Evolutionary conservation across 2,329 filamentous ascomycete genomes (phyloP).

Genomic region (Zymoseptoria passerinii): DNA sequence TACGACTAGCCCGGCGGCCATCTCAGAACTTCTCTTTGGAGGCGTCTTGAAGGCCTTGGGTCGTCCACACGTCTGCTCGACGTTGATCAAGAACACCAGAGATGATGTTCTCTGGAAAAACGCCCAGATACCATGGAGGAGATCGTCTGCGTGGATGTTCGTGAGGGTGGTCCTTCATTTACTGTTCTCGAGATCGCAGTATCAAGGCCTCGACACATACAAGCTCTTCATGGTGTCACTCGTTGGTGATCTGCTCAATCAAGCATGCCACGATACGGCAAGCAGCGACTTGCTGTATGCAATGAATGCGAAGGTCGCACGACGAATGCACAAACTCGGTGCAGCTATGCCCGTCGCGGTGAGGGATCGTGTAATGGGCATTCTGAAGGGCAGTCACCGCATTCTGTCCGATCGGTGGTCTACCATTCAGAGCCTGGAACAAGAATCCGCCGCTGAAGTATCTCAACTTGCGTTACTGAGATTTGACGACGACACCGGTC

Average conservation of each 20-base stretch:
- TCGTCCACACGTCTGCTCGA: background rate
- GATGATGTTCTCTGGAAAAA: slow-evolving; percentile 50
- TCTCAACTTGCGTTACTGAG: background rate
- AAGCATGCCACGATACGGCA: background rate
- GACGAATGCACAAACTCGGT: slow-evolving; percentile 5
- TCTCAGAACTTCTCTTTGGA: slow-evolving; percentile 48
- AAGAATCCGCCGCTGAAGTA: background rate
- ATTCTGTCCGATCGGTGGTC: background rate
- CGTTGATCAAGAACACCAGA: slow-evolving; percentile 49
- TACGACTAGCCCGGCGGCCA: slow-evolving; percentile 47
- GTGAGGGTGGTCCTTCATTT: slow-evolving; percentile 52
- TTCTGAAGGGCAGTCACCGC: background rate
- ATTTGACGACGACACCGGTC: background rate
- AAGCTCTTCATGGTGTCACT: slow-evolving; percentile 8
- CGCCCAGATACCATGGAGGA: slow-evolving; percentile 50
- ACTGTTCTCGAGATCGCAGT: slow-evolving; percentile 32
- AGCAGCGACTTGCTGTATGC: slow-evolving; percentile 2
- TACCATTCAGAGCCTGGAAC: background rate
- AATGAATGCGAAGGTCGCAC: slow-evolving; percentile 8
- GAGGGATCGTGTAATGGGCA: background rate
- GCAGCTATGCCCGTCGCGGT: background rate
- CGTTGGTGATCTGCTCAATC: slow-evolving; percentile 1
- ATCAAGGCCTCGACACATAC: background rate
- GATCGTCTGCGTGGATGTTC: slow-evolving; percentile 55
- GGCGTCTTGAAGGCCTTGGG: slow-evolving; percentile 8